Evolutionary conservation across 176 grass and related monocot species (phyloP), one percentile per base, ranked within the genome.

Genomic region (Cymbopogon citratus): DNA sequence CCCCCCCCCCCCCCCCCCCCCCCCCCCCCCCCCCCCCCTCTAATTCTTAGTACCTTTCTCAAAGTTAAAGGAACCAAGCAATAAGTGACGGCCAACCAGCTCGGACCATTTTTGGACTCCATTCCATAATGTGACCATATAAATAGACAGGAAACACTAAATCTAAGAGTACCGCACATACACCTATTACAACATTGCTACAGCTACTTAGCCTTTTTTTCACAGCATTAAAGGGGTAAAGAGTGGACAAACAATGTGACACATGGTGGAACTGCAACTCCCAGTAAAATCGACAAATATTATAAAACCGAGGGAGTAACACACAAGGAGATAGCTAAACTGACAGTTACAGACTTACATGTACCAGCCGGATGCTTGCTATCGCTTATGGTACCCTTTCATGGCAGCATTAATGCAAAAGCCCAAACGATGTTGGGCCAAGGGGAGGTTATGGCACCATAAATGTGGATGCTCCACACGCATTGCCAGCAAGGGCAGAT

Each of bases 341-440:
- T n/a, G 83, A 87, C 65, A 68, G 49, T 81, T 85, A 87, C 72
- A 69, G 62, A 81, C 71, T 85, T 84, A 79, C 84, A 90, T 75
- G 61, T 69, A 81, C 66, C 66, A 73, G 77, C 40, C 43, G 29
- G 62, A 78, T 80, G 71, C 69, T 81, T 81, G 72, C 73, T 41
- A 72, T 54, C 46, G 7, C 66, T 21, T 43, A 80, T 87, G 81
- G 84, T 77, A 49, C 57, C 85, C 46, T 75, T 69, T 57, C 66
- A 56, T 57, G 43, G 78, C 71, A 84, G 56, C 77, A 62, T 75
- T 85, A 61, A 67, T 52, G 66, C 66, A 27, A 63, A 79, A 66
- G 45, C 23, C 24, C 60, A 51, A 71, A 78, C 57, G 66, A 66
- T 87, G 31, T 77, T 77, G 48, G 72, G 41, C 28, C 35, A 62